A percentile compares a stretch with the other conserved stretches of the same genome.
Conservation (phyloP, 116 monocot genomes). For the Iris pallida region DNA sequence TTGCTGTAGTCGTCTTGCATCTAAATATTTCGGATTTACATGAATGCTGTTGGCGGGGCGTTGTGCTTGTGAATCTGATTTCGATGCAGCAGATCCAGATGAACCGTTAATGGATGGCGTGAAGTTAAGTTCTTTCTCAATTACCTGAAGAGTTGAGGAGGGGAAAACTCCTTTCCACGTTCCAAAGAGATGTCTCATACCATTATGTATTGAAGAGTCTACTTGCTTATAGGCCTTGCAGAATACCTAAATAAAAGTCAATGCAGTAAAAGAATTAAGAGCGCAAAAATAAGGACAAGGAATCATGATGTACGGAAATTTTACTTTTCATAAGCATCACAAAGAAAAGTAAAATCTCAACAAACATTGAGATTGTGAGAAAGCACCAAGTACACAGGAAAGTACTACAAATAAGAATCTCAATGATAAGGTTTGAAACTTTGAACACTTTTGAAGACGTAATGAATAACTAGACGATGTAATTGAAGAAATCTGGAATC, state of each 20-base stretch:
- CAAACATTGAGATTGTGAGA: no score
- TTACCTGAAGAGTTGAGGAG: conserved; percentile 45
- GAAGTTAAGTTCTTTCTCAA: conserved; percentile 83
- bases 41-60: conserved; percentile 73
- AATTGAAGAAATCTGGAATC: no score
- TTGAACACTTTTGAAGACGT: no score
- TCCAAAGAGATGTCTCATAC: conserved; percentile 91
- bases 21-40: conserved; percentile 92
- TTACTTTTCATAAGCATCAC: no score
- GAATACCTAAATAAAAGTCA: conserved; percentile 47
- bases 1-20: conserved; percentile 70
- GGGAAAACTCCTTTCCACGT: conserved; percentile 94
- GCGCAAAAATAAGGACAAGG: not conserved
- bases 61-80: conserved; percentile 51
- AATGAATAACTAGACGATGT: no score
- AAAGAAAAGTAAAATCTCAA: no score
- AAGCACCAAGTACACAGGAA: no score
- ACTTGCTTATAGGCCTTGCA: conserved; percentile 91
- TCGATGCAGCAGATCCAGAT: conserved; percentile 41
- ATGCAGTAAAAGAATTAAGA: not conserved
- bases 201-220: conserved; percentile 70
- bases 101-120: conserved; percentile 48
- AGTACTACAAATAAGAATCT: no score
- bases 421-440: no score
- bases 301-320: no score